phyloP scores from a whole-genome alignment of 2,329 filamentous ascomycete species.

The Sporothrix globosa region DNA sequence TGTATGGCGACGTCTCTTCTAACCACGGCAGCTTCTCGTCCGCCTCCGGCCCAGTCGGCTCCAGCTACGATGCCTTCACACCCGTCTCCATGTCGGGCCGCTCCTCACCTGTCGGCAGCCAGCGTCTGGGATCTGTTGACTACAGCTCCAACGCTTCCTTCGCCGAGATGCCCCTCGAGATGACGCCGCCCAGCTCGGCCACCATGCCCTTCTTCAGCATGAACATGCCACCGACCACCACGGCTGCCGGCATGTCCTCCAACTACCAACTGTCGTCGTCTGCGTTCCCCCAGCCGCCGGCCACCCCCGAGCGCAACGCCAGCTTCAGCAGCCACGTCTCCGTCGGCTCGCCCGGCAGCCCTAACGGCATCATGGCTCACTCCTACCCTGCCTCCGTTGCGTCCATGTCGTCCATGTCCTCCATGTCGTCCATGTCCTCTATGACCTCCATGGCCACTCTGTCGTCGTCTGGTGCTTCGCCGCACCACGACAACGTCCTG shows the following conservation, averaged over 20 bases:
- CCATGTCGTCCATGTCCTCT: constrained; percentile 31
- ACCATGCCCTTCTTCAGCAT: constrained; percentile 35
- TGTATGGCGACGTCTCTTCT: constrained; percentile 23
- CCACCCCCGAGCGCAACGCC: constrained; percentile 34
- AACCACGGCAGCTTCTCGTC: constrained; percentile 46
- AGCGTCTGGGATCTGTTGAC: constrained; percentile 42
- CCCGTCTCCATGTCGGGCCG: constrained; percentile 48
- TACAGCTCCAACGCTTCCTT: constrained; percentile 40
- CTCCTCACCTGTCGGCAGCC: constrained; percentile 47
- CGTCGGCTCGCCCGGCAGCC: constrained; percentile 51
- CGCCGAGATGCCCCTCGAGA: constrained; percentile 40
- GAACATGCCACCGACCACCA: constrained; percentile 25
- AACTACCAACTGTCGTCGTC: constrained; percentile 24
- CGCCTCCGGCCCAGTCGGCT: constrained; percentile 42
- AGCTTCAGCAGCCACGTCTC: constrained; percentile 34
- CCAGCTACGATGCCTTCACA: constrained; percentile 50
- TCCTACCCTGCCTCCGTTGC: constrained; percentile 82
- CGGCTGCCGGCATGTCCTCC: constrained; percentile 11
- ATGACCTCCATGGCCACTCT: constrained; percentile 49
- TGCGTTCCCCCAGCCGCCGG: constrained; percentile 28
- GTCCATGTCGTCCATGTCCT: constrained; percentile 48
- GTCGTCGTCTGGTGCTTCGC: constrained; percentile 18
- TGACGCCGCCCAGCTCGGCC: constrained; percentile 45
- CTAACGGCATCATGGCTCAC: constrained; percentile 80
- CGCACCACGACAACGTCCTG: constrained; percentile 21